phyloP scores from a whole-genome alignment of 805 yeast species.

The Candida glaebosa region DNA sequence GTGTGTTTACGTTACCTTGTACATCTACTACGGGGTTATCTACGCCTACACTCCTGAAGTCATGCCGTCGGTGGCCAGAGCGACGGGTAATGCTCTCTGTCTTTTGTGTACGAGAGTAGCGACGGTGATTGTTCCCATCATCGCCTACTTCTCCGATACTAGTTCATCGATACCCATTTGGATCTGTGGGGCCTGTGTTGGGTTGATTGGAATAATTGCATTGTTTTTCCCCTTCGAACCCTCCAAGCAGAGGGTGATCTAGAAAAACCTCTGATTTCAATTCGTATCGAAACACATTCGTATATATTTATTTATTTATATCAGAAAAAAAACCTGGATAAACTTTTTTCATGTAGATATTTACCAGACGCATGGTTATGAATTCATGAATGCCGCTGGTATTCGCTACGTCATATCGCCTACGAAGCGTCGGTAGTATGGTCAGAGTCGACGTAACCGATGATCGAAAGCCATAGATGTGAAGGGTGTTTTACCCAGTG shows the following conservation, averaged over 20 bases:
- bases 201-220: slow-evolving; percentile 29
- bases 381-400: background rate
- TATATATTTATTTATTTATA: too few species aligned
- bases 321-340: too few species aligned
- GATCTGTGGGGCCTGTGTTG: slow-evolving; percentile 35
- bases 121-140: slow-evolving; percentile 35
- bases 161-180: slow-evolving; percentile 29
- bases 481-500: background rate
- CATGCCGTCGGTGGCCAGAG: slow-evolving; percentile 31
- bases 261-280: background rate
- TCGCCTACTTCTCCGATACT: slow-evolving; percentile 30
- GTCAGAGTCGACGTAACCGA: background rate
- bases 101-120: slow-evolving; percentile 31
- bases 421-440: background rate
- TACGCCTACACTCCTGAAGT: slow-evolving; percentile 40
- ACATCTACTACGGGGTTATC: slow-evolving; percentile 30
- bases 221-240: slow-evolving; percentile 35
- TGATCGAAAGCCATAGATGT: background rate
- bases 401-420: background rate
- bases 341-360: too few species aligned
- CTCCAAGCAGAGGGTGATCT: slow-evolving; percentile 23
- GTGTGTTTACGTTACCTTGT: slow-evolving; percentile 43
- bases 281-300: background rate
- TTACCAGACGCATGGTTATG: background rate
- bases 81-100: slow-evolving; percentile 36